phyloP scores from a whole-genome alignment of 2,329 filamentous ascomycete species.

The Monilinia fructicola region DNA sequence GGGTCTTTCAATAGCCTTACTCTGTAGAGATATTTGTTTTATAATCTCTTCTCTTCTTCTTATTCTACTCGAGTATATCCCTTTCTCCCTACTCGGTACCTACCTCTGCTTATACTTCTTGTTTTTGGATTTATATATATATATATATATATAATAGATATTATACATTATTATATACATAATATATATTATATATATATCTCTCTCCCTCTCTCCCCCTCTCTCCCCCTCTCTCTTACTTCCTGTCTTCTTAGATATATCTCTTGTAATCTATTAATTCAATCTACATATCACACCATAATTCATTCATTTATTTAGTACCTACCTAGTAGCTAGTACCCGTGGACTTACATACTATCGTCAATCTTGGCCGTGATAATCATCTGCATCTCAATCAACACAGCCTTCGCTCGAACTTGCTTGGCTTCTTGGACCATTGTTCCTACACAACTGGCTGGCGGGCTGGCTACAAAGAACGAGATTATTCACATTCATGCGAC shows the following conservation, averaged over 20 bases:
- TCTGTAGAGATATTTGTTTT: too few species aligned
- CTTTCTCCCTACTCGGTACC: too few species aligned
- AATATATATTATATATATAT: too few species aligned
- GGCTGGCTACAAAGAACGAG: background rate
- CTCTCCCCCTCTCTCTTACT: background rate
- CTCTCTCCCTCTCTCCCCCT: background rate
- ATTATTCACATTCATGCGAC: background rate
- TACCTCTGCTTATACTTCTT: too few species aligned
- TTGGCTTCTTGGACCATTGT: conserved; percentile 2
- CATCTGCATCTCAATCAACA: conserved; percentile 1
- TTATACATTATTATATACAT: too few species aligned
- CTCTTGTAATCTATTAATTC: background rate
- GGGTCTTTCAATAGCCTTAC: background rate
- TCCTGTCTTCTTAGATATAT: background rate
- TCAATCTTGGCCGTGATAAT: conserved; percentile 3
- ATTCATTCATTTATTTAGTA: background rate
- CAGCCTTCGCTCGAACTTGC: background rate
- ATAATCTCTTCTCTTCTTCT: background rate
- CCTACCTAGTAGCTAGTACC: too few species aligned
- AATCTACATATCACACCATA: background rate
- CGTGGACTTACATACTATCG: background rate
- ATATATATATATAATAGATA: too few species aligned
- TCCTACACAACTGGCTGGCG: background rate
- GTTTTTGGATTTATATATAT: too few species aligned
- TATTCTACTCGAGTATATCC: too few species aligned